These are phyloP conservation scores for Calonectria montana DNA, from an alignment of 2,329 filamentous ascomycete species.

Conservation along the genomic window DNA sequence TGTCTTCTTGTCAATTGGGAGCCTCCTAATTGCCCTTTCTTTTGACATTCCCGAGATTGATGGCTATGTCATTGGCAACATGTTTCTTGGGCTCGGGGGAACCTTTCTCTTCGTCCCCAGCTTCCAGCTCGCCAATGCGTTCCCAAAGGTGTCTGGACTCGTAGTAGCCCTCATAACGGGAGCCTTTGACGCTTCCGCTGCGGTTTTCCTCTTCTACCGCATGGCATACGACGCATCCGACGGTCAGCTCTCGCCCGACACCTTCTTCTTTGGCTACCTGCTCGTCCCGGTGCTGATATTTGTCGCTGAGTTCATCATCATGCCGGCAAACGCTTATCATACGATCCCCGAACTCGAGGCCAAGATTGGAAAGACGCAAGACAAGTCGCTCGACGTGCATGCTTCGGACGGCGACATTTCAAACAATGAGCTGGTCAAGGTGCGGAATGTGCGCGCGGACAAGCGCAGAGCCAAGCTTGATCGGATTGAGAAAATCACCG, in stretches of 20 bases:
- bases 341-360: conserved; percentile 51
- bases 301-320: conserved; percentile 51
- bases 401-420: conserved; percentile 65
- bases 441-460: conserved; percentile 55
- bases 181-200: conserved; percentile 84
- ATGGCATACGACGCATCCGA: conserved; percentile 71
- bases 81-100: conserved; percentile 80
- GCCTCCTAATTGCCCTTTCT: conserved; percentile 79
- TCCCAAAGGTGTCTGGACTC: conserved; percentile 78
- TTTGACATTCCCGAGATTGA: conserved; percentile 72
- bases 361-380: conserved; percentile 53
- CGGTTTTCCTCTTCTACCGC: conserved; percentile 79
- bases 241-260: conserved; percentile 48
- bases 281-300: conserved; percentile 51
- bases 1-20: conserved; percentile 73
- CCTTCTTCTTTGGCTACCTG: conserved; percentile 56
- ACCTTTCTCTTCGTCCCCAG: conserved; percentile 84
- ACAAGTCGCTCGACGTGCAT: conserved; percentile 56
- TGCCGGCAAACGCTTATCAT: conserved; percentile 55
- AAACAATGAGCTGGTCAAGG: conserved; percentile 58
- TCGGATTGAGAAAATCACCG: conserved; percentile 73
- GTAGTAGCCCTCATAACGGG: conserved; percentile 83
- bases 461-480: conserved; percentile 68
- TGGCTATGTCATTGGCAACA: conserved; percentile 77
- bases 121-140: conserved; percentile 85